Conservation (phyloP, 768 basidiomycete species). For the Agrocybe chaxingu region DNA sequence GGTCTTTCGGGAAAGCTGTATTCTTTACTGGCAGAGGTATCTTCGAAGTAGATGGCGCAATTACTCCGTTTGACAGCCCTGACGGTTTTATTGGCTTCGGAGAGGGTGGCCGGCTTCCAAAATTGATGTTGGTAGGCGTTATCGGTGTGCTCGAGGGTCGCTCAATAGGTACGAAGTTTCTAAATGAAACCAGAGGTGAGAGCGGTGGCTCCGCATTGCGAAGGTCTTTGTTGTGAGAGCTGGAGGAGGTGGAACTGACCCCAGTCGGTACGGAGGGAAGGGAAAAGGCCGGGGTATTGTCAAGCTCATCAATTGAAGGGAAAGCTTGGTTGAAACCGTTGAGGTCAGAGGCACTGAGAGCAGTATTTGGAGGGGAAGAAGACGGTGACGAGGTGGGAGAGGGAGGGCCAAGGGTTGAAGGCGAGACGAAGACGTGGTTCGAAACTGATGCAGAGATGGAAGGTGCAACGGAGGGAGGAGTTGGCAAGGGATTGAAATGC, state of each 20-base stretch:
- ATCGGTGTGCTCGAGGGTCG: conserved; percentile 73
- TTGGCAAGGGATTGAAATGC: conserved; percentile 26
- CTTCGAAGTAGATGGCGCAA: conserved; percentile 32
- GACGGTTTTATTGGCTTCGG: conserved; percentile 36
- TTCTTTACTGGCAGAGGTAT: conserved; percentile 53
- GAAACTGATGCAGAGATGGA: conserved; percentile 36
- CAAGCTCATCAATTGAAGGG: conserved; percentile 74
- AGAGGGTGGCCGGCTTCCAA: conserved; percentile 63
- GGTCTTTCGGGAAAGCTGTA: conserved; percentile 53
- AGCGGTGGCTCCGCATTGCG: conserved; percentile 24
- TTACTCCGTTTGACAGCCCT: conserved; percentile 29
- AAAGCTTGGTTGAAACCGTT: conserved; percentile 65
- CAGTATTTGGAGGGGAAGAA: conserved; percentile 47
- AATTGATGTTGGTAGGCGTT: conserved; percentile 51
- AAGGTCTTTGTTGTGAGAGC: conserved; percentile 17
- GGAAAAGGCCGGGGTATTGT: conserved; percentile 47
- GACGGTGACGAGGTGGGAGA: conserved; percentile 72
- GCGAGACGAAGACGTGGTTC: conserved; percentile 65
- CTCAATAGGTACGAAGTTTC: conserved; percentile 41
- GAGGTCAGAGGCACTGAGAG: conserved; percentile 33
- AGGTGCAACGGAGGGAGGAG: conserved; percentile 22
- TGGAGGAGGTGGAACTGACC: conserved; percentile 24
- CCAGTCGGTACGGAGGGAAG: conserved; percentile 50
- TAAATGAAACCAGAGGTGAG: conserved; percentile 27
- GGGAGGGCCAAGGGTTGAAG: conserved; percentile 71